Evolutionary conservation across 805 yeast species (phyloP), one percentile per base, ranked within the genome.

Genomic region (Lipomyces japonicus): DNA sequence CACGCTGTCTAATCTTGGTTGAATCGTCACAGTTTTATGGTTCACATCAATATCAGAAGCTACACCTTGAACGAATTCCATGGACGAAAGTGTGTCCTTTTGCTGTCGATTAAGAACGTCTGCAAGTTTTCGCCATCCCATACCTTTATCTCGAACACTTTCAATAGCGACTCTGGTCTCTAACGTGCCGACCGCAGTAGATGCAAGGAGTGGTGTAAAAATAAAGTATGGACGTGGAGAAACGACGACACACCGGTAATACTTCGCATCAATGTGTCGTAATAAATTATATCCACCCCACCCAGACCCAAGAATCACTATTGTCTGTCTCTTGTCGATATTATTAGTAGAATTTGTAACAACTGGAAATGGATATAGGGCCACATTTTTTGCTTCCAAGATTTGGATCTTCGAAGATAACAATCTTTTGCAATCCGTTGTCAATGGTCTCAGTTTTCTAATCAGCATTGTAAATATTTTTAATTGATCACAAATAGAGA

Each of bases 191-290:
- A 82, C 83, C 3, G 87, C 84, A 19, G 86, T 84, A 43, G 78
- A 76, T 2, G 86, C 86, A 34, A 82, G 71, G 69, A 82, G 70
- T 1, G 87, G 87, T 18, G 87, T 82, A 66, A 82, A 81, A 55
- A 82, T 64, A 65, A 82, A 82, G 64, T 82, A 82, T 63, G 81
- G 81, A 2, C 82, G 79, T 22, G 87, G 87, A 2, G 86, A 80
- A 32, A 82, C 72, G 23, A 82, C 81, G 2, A 84, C 80, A 47
- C 81, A 80, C 57, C 81, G 81, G 63, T 80, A 82, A 57, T 77
- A 78, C 38, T 76, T 75, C 22, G 76, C 72, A 50, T 72, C 72
- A 46, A 82, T 62, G 39, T 70, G 68, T 61, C 77, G 79, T 57
- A 82, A 69, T 7, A 81, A 60, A 12, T 81, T 79, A 25, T 79